Percentiles rank a stretch among this genome's conserved stretches.
Evolutionary conservation across 2,329 filamentous ascomycete species (phyloP).

Genomic region (Fusarium praegraminearum): DNA sequence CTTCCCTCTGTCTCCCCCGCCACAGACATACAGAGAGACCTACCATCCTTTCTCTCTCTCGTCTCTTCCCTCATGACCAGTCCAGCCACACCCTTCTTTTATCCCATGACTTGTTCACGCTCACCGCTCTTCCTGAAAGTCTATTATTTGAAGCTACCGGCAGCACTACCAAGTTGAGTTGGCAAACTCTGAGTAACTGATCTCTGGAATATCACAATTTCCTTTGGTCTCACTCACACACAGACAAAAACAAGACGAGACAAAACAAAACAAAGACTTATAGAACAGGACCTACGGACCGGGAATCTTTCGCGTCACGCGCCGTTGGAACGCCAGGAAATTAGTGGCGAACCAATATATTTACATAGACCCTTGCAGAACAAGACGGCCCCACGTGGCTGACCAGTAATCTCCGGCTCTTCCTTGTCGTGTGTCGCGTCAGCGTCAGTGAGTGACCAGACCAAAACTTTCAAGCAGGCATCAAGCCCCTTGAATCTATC

Average conservation of each 20-base stretch:
- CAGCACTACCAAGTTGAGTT: constrained; percentile 21
- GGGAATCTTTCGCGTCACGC: constrained; percentile 7
- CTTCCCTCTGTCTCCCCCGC: neutral
- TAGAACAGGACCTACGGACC: neutral
- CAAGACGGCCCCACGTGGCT: constrained; percentile 26
- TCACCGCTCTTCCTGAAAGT: constrained; percentile 26
- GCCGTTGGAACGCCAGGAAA: constrained; percentile 30
- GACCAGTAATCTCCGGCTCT: constrained; percentile 24
- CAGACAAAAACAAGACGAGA: neutral
- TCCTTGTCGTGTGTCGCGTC: constrained; percentile 23
- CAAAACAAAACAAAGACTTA: constrained; percentile 1
- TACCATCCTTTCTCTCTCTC: neutral
- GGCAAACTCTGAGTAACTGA: neutral
- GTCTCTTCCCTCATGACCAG: constrained; percentile 15
- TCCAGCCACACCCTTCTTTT: constrained; percentile 15
- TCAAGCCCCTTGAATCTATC: constrained; percentile 26
- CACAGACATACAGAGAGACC: neutral
- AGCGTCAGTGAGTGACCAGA: constrained; percentile 23
- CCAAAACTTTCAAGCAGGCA: constrained; percentile 29
- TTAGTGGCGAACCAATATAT: constrained; percentile 31
- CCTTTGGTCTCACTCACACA: constrained; percentile 10
- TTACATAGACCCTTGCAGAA: constrained; percentile 33
- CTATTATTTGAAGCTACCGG: constrained; percentile 11
- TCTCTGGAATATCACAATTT: constrained; percentile 10
- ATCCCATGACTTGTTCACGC: constrained; percentile 27